These are phyloP conservation scores for Fusarium sp. DNA, from an alignment of 2,329 filamentous ascomycete genomes.

Conservation along the genomic window DNA sequence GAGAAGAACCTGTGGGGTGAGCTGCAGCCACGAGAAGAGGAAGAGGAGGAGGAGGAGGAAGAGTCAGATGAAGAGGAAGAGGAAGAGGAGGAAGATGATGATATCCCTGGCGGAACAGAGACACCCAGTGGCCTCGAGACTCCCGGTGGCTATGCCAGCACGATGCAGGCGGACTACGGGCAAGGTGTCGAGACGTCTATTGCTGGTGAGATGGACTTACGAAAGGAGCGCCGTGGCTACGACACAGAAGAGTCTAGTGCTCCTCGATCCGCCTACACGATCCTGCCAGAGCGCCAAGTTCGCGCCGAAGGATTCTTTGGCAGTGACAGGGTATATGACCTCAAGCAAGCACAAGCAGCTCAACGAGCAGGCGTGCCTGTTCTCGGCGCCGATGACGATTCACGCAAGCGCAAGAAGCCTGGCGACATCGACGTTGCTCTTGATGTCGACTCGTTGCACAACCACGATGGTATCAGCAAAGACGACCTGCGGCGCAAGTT, in stretches of 20 bases:
- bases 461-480: constrained; percentile 81
- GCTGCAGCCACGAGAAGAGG: constrained; percentile 79
- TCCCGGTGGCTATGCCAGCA: constrained; percentile 81
- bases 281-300: constrained; percentile 88
- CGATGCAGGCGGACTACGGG: constrained; percentile 81
- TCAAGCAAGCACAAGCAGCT: constrained; percentile 62
- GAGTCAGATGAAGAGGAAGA: constrained; percentile 77
- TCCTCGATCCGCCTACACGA: constrained; percentile 84
- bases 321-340: constrained; percentile 91
- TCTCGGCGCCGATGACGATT: constrained; percentile 81
- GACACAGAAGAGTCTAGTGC: constrained; percentile 84
- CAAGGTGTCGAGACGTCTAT: constrained; percentile 77
- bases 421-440: constrained; percentile 94
- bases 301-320: constrained; percentile 94
- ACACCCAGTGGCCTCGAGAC: constrained; percentile 83
- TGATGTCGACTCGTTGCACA: constrained; percentile 81
- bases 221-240: constrained; percentile 82
- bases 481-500: constrained; percentile 84
- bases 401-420: constrained; percentile 90
- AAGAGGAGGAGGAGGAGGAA: constrained; percentile 74
- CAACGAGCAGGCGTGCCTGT: constrained; percentile 69
- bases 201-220: constrained; percentile 87
- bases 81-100: constrained; percentile 68
- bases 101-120: constrained; percentile 72
- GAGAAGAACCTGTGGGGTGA: constrained; percentile 94